phyloP scores from a whole-genome alignment of 768 basidiomycete species.

The Royoungia palumana region DNA sequence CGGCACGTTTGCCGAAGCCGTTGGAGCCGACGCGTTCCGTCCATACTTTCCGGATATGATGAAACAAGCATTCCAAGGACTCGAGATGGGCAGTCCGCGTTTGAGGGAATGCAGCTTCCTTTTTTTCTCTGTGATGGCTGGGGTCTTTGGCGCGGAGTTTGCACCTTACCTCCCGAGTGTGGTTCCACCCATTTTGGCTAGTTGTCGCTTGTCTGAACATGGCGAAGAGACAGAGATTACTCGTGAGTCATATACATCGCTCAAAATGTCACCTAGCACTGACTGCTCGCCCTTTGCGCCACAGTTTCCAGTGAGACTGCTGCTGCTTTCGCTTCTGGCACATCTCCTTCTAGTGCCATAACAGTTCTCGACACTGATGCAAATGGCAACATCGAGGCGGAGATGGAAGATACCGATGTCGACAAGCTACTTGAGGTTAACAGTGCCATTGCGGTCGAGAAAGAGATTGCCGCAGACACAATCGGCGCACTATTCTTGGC shows the following conservation, averaged over 20 bases:
- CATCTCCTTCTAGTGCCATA: constrained; percentile 70
- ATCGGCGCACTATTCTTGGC: constrained; percentile 87
- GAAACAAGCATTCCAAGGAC: constrained; percentile 89
- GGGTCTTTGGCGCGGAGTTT: constrained; percentile 94
- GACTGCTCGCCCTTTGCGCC: constrained; percentile 3
- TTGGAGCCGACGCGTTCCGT: constrained; percentile 89
- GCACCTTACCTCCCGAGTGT: constrained; percentile 82
- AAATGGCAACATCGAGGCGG: constrained; percentile 56
- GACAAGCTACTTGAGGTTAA: constrained; percentile 91
- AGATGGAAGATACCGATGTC: constrained; percentile 75
- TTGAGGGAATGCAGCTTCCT: constrained; percentile 95
- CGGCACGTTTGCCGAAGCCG: constrained; percentile 96
- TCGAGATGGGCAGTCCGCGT: constrained; percentile 81
- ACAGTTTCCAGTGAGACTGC: constrained; percentile 51
- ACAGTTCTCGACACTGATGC: constrained; percentile 52
- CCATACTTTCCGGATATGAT: constrained; percentile 97
- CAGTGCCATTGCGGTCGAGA: constrained; percentile 96
- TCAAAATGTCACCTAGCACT: not conserved
- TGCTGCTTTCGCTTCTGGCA: constrained; percentile 69
- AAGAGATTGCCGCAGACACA: constrained; percentile 97
- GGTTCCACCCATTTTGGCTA: constrained; percentile 78
- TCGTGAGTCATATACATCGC: constrained; percentile 34
- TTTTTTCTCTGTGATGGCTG: constrained; percentile 98
- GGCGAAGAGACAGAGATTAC: constrained; percentile 51
- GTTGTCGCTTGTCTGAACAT: constrained; percentile 80